phyloP scores from a whole-genome alignment of 768 basidiomycete genomes.

The Psilocybe tampanensis region DNA sequence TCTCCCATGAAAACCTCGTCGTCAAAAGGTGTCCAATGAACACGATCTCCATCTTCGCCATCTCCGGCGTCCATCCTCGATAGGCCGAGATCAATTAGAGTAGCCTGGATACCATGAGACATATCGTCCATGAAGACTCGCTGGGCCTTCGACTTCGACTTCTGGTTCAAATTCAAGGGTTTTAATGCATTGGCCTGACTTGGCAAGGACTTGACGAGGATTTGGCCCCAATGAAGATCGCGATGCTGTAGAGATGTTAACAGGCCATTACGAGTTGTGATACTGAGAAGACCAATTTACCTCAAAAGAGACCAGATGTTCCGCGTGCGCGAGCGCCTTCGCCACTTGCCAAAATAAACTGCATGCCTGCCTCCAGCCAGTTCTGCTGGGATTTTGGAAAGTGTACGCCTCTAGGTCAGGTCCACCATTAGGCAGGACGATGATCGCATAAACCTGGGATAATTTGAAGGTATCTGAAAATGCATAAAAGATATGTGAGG shows the following conservation, averaged over 20 bases:
- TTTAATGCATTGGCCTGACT: slow-evolving; percentile 31
- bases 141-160: slow-evolving; percentile 20
- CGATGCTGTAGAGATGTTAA: slow-evolving; percentile 69
- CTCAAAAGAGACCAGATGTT: slow-evolving; percentile 84
- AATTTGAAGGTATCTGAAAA: slow-evolving; percentile 69
- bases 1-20: slow-evolving; percentile 91
- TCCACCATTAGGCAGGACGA: slow-evolving; percentile 90
- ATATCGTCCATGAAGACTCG: slow-evolving; percentile 65
- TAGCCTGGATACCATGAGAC: slow-evolving; percentile 70
- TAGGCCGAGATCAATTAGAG: slow-evolving; percentile 93
- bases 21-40: slow-evolving; percentile 84
- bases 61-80: slow-evolving; percentile 76
- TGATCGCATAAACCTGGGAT: slow-evolving; percentile 84
- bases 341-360: slow-evolving; percentile 92
- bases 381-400: slow-evolving; percentile 58
- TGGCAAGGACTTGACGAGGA: slow-evolving; percentile 70
- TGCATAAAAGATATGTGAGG: too few relatives aligned
- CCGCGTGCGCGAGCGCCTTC: slow-evolving; percentile 76
- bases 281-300: slow-evolving; percentile 43
- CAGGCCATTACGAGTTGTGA: not conserved
- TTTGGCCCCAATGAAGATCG: slow-evolving; percentile 98
- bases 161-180: slow-evolving; percentile 35
- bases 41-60: slow-evolving; percentile 41
- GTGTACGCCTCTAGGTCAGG: slow-evolving; percentile 86
- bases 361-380: slow-evolving; percentile 84